A percentile compares a stretch with the other conserved stretches of the same genome.
These are phyloP conservation scores for Penicillium expansum DNA, from an alignment of 2,329 filamentous ascomycete species.

Conservation along the genomic window DNA sequence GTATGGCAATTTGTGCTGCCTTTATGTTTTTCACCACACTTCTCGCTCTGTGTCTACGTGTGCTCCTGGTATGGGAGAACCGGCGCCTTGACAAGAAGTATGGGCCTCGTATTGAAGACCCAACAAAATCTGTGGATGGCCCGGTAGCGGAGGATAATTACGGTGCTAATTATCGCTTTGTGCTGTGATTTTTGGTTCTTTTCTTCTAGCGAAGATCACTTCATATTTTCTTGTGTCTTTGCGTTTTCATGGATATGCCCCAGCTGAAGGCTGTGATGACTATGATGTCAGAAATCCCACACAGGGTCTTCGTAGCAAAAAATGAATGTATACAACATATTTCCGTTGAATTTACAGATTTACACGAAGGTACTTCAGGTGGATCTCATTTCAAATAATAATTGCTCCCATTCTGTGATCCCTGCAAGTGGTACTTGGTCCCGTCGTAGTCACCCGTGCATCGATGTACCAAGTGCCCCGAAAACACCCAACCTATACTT, in stretches of 20 bases:
- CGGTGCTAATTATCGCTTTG: constrained; percentile 38
- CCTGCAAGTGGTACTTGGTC: neutral
- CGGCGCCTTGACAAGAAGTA: constrained; percentile 54
- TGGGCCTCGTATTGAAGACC: constrained; percentile 29
- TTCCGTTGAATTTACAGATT: neutral
- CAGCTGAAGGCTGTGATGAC: neutral
- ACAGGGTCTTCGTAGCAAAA: neutral
- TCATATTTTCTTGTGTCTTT: neutral
- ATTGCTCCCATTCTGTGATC: neutral
- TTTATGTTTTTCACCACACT: constrained; percentile 61
- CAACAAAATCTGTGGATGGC: constrained; percentile 13
- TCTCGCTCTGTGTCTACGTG: constrained; percentile 54
- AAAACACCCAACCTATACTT: neutral
- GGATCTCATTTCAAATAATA: neutral
- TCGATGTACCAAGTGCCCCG: neutral
- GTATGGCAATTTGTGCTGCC: constrained; percentile 59
- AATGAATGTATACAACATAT: neutral
- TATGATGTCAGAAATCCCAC: neutral
- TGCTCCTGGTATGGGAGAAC: constrained; percentile 60
- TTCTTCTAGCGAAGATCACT: neutral
- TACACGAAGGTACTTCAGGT: neutral
- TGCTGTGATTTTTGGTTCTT: constrained; percentile 27
- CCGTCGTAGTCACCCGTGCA: neutral
- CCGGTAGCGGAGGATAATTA: constrained; percentile 41
- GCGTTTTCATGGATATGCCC: neutral